Conservation (phyloP, 805 yeast genomes). For the Candida pini region DNA sequence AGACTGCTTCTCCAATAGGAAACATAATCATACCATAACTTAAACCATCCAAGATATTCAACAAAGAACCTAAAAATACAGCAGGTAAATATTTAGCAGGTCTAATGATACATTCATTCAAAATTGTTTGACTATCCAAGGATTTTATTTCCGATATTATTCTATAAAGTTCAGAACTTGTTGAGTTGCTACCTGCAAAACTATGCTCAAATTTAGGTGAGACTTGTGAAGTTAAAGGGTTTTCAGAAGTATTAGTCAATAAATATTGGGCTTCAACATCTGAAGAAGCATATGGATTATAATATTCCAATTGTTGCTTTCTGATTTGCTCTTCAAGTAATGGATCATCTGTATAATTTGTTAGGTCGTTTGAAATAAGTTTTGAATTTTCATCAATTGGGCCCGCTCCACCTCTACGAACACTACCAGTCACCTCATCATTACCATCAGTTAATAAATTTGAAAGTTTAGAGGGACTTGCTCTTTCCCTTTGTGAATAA, state of each 20-base stretch:
- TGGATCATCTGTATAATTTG: neutral
- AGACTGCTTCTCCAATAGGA: slow-evolving; percentile 78
- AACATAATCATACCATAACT: slow-evolving; percentile 98
- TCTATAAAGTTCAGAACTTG: slow-evolving; percentile 1
- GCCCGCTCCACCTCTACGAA: neutral
- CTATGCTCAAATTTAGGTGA: neutral
- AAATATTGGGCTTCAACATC: slow-evolving; percentile 1
- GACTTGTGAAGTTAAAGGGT: neutral
- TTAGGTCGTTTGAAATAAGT: neutral
- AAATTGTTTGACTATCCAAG: slow-evolving; percentile 18
- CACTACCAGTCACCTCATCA: no score
- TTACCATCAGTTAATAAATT: neutral
- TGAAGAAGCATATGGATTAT: neutral
- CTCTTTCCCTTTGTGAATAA: neutral
- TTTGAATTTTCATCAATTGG: neutral
- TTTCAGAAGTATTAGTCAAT: neutral
- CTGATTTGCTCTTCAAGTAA: slow-evolving; percentile 2
- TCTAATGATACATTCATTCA: slow-evolving; percentile 24
- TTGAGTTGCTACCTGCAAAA: neutral
- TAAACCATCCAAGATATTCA: slow-evolving; percentile 87
- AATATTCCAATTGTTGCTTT: slow-evolving; percentile 1
- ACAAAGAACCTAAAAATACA: slow-evolving; percentile 74
- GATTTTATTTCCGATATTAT: slow-evolving; percentile 2
- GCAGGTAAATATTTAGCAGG: slow-evolving; percentile 63
- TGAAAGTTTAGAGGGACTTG: neutral